phyloP scores from a whole-genome alignment of 2,329 filamentous ascomycete species.

The Ophiocordyceps unilateralis region DNA sequence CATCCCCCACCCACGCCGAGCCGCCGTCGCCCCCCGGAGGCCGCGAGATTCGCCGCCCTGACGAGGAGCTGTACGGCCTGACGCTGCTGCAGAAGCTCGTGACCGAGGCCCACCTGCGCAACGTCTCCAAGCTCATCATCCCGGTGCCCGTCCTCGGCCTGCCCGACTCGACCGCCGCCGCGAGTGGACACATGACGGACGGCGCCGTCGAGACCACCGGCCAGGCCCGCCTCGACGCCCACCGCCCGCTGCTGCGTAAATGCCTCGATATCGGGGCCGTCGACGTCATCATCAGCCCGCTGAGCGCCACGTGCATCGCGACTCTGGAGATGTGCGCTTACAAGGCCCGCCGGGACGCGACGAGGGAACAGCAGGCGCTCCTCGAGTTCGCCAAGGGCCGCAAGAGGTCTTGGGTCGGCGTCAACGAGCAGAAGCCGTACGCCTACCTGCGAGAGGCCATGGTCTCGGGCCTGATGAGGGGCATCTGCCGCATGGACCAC shows the following conservation, averaged over 20 bases:
- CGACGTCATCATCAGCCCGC: constrained; percentile 68
- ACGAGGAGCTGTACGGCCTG: constrained; percentile 37
- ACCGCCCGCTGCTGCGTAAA: constrained; percentile 36
- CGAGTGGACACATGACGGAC: constrained; percentile 17
- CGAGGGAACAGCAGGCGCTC: constrained; percentile 54
- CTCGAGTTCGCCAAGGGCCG: constrained; percentile 56
- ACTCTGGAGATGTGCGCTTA: constrained; percentile 72
- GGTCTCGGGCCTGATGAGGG: constrained; percentile 79
- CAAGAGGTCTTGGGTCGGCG: constrained; percentile 83
- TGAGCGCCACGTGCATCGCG: constrained; percentile 56
- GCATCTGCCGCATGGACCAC: constrained; percentile 61
- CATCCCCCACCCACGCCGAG: constrained; percentile 24
- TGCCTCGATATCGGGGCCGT: constrained; percentile 76
- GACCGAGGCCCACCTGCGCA: constrained; percentile 38
- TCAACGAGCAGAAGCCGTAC: constrained; percentile 72
- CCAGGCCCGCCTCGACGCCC: constrained; percentile 10
- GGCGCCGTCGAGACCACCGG: constrained; percentile 19
- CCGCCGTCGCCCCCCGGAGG: constrained; percentile 15
- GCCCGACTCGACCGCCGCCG: constrained; percentile 12
- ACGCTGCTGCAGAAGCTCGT: constrained; percentile 37
- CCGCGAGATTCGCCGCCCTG: constrained; percentile 21
- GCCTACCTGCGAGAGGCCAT: constrained; percentile 82
- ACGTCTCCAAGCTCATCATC: constrained; percentile 37
- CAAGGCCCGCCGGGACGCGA: constrained; percentile 59
- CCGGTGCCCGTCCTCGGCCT: constrained; percentile 35